Conservation (phyloP, 2,329 filamentous ascomycete species). For the Colletotrichum acutatum region DNA sequence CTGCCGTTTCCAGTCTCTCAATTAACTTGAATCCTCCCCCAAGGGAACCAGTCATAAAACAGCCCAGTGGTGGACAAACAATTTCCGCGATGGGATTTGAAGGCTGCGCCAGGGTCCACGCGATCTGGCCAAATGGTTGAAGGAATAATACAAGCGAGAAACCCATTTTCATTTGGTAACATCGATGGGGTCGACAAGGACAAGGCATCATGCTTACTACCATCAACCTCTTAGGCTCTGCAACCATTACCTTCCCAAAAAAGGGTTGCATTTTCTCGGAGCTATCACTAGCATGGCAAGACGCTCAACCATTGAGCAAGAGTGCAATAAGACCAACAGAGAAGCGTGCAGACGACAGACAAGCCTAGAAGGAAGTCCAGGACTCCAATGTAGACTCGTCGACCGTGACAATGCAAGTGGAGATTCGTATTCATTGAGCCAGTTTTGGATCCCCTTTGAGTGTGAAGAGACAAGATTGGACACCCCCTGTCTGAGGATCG, state of each 20-base stretch:
- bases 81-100: background rate
- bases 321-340: too few relatives aligned
- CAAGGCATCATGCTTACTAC: background rate
- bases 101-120: conserved; percentile 2
- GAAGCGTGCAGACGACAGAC: too few relatives aligned
- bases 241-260: background rate
- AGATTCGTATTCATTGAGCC: too few relatives aligned
- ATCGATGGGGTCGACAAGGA: background rate
- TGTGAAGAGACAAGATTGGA: background rate
- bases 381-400: too few relatives aligned
- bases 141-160: background rate
- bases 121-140: background rate
- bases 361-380: too few relatives aligned
- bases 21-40: background rate
- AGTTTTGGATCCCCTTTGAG: too few relatives aligned
- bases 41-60: background rate
- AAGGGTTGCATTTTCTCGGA: background rate
- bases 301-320: too few relatives aligned
- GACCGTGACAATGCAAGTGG: too few relatives aligned
- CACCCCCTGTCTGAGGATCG: background rate
- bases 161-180: background rate
- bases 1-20: too few relatives aligned
- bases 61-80: conserved; percentile 2
- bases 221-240: background rate
- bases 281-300: too few relatives aligned